phyloP scores from a whole-genome alignment of 2,329 filamentous ascomycete genomes.

The Botryotinia calthae region DNA sequence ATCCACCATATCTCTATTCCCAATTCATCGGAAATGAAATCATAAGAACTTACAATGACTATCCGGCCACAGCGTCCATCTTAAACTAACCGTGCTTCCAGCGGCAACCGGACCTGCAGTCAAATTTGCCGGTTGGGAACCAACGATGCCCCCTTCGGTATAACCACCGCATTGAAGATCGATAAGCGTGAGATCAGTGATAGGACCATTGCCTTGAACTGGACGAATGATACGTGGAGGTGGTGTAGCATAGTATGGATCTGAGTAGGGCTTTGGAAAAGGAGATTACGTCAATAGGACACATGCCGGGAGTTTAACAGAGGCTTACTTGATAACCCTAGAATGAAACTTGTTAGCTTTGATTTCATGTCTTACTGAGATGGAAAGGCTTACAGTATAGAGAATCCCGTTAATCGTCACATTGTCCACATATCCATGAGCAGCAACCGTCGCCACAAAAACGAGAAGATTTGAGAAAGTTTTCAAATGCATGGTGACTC shows the following conservation, averaged over 20 bases:
- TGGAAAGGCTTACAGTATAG: conserved; percentile 16
- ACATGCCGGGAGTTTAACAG: background rate
- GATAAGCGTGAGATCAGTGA: conserved; percentile 50
- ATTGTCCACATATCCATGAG: conserved; percentile 30
- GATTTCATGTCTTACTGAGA: rapidly evolving
- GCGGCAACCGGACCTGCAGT: conserved; percentile 54
- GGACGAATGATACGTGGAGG: conserved; percentile 55
- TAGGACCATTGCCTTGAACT: conserved; percentile 57
- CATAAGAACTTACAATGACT: conserved; percentile 29
- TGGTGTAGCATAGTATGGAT: conserved; percentile 43
- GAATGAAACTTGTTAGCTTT: background rate
- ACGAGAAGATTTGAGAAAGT: conserved; percentile 22
- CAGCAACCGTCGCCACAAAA: conserved; percentile 23
- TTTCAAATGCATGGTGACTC: conserved; percentile 7
- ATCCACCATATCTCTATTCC: too few species aligned
- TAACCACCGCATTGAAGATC: conserved; percentile 58
- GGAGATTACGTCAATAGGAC: background rate
- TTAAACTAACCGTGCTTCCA: conserved; percentile 52
- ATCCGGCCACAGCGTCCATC: conserved; percentile 53
- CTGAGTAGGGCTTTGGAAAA: conserved; percentile 40
- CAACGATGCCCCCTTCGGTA: conserved; percentile 47
- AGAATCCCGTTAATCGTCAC: conserved; percentile 30
- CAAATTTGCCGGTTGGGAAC: conserved; percentile 51
- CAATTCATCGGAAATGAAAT: background rate
- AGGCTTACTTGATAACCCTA: conserved; percentile 38